Conservation (phyloP, 768 basidiomycete genomes). For the Ephemerocybe angulata region DNA sequence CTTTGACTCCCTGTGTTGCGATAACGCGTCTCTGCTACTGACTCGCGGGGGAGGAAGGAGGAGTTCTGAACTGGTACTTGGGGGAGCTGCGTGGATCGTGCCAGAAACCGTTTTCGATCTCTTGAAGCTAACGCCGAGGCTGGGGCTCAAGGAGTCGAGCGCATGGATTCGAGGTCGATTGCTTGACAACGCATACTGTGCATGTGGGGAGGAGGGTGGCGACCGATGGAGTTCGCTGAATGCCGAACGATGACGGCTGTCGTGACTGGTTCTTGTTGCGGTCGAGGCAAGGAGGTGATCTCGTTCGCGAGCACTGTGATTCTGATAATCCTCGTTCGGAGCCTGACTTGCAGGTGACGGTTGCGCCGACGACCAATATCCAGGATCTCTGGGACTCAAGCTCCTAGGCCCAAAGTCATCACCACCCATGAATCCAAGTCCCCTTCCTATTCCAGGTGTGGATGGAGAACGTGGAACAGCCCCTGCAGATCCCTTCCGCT, state of each 20-base stretch:
- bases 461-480: not conserved
- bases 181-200: not conserved
- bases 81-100: not conserved
- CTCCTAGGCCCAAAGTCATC: too few species aligned
- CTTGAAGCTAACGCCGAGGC: not conserved
- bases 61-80: not conserved
- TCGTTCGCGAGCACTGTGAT: too few species aligned
- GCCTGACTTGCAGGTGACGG: not conserved
- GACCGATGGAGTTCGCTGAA: not conserved
- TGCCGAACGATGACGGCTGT: not conserved
- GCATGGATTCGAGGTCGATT: not conserved
- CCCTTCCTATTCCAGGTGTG: not conserved
- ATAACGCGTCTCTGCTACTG: not conserved
- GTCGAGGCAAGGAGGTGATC: too few species aligned
- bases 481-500: not conserved
- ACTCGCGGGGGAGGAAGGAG: not conserved
- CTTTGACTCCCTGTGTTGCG: not conserved
- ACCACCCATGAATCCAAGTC: too few species aligned
- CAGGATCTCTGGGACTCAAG: not conserved
- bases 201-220: not conserved
- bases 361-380: not conserved
- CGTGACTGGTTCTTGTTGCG: not conserved
- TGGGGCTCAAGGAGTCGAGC: slow-evolving; percentile 1
- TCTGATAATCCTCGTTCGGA: too few species aligned
- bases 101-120: slow-evolving; percentile 3